phyloP scores from a whole-genome alignment of 1,284 basidiomycete species.

The Trichosporon sp. region DNA sequence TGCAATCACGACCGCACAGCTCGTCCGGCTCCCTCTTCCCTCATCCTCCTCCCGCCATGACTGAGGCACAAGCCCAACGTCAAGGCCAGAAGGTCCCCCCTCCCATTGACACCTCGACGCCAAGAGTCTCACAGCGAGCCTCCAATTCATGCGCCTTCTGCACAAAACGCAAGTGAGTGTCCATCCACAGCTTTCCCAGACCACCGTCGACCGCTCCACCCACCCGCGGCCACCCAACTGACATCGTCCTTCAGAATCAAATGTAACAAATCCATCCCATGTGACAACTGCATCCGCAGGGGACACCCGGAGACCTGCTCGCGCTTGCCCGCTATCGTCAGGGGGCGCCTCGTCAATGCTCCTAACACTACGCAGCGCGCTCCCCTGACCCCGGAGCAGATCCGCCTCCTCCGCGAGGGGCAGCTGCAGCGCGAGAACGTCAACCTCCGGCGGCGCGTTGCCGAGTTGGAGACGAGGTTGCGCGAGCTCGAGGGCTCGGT shows the following conservation, averaged over 20 bases:
- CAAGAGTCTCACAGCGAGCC: conserved; percentile 17
- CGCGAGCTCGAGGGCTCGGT: conserved; percentile 15
- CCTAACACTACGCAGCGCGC: conserved; percentile 19
- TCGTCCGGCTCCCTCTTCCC: background rate
- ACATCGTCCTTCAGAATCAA: conserved; percentile 17
- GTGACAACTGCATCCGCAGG: conserved; percentile 23
- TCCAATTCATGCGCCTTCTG: conserved; percentile 23
- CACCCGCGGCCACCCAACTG: background rate
- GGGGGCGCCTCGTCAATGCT: conserved; percentile 23
- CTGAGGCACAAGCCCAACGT: background rate
- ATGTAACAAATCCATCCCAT: conserved; percentile 24
- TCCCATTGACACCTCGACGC: background rate
- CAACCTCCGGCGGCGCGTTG: conserved; percentile 15
- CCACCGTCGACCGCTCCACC: background rate
- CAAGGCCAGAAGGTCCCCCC: background rate
- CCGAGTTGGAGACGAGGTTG: conserved; percentile 19
- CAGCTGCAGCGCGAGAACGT: conserved; percentile 27
- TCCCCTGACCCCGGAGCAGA: conserved; percentile 23
- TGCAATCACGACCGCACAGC: conserved; percentile 1
- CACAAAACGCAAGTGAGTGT: conserved; percentile 25
- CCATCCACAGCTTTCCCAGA: background rate
- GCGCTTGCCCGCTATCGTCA: conserved; percentile 22
- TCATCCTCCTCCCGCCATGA: background rate
- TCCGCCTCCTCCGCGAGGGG: conserved; percentile 20
- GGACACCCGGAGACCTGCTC: conserved; percentile 24